Conservation (phyloP, 441 rosid genomes). For the Flueggea neowawraea region DNA sequence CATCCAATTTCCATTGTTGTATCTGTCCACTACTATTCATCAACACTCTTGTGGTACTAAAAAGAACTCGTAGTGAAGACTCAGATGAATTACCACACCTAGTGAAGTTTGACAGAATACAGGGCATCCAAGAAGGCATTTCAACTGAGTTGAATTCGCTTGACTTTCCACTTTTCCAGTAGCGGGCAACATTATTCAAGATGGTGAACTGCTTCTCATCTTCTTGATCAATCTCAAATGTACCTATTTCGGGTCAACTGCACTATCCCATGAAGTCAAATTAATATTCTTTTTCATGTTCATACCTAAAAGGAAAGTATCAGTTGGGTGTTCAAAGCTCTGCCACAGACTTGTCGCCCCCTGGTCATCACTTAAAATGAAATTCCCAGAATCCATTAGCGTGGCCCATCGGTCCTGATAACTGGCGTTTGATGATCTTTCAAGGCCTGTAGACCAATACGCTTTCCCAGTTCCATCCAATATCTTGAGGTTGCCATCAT, state of each 20-base stretch:
- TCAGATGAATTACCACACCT: too few relatives aligned
- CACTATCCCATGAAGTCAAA: slow-evolving; percentile 26
- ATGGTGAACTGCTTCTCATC: slow-evolving; percentile 12
- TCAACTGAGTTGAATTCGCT: slow-evolving; percentile 21
- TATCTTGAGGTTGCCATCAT: slow-evolving; percentile 19
- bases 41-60: slow-evolving; percentile 22
- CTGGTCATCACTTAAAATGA: slow-evolving; percentile 13
- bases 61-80: neutral
- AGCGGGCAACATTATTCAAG: neutral
- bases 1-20: slow-evolving; percentile 9
- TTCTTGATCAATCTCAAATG: slow-evolving; percentile 11
- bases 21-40: slow-evolving; percentile 28
- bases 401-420: neutral
- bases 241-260: slow-evolving; percentile 23
- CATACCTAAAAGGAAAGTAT: slow-evolving; percentile 43
- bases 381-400: slow-evolving; percentile 34
- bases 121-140: slow-evolving; percentile 2
- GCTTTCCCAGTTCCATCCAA: neutral
- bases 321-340: slow-evolving; percentile 35
- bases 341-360: slow-evolving; percentile 19
- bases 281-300: slow-evolving; percentile 1
- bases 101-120: slow-evolving; percentile 14
- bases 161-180: slow-evolving; percentile 31
- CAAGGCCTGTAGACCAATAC: slow-evolving; percentile 11
- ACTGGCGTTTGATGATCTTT: too few relatives aligned